Conservation (phyloP, 495 filamentous ascomycete genomes). For the Hypoxylon lienhwacheense region DNA sequence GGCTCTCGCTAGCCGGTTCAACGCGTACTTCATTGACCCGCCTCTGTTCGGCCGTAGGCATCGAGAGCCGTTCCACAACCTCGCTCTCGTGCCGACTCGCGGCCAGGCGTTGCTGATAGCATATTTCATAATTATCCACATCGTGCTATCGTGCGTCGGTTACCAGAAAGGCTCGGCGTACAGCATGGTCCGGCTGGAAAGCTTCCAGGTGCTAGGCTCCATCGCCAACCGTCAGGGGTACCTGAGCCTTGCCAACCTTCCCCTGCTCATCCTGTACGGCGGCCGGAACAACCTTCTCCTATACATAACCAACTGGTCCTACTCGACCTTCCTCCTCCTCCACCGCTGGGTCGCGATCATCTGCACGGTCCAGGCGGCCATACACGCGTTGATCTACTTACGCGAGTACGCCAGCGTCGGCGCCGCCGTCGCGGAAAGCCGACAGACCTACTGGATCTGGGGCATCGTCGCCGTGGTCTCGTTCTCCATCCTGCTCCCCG, state of each 20-base stretch:
- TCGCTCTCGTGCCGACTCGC: conserved; percentile 44
- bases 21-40: conserved; percentile 40
- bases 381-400: conserved; percentile 47
- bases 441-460: conserved; percentile 42
- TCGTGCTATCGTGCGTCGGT: conserved; percentile 37
- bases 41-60: conserved; percentile 40
- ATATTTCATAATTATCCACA: conserved; percentile 42
- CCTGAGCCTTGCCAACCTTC: conserved; percentile 53
- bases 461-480: conserved; percentile 39
- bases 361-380: conserved; percentile 51
- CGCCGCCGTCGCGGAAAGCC: conserved; percentile 23
- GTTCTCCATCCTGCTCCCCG: conserved; percentile 27
- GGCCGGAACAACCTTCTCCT: conserved; percentile 58
- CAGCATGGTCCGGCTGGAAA: conserved; percentile 26
- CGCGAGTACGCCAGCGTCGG: conserved; percentile 24
- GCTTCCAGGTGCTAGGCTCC: conserved; percentile 25
- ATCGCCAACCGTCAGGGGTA: conserved; percentile 52
- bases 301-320: conserved; percentile 57
- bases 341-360: conserved; percentile 58
- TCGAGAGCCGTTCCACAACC: conserved; percentile 30
- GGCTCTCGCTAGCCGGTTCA: conserved; percentile 19
- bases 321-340: conserved; percentile 54
- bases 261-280: conserved; percentile 52
- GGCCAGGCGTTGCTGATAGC: conserved; percentile 45
- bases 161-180: conserved; percentile 31